Conservation (phyloP, 768 basidiomycete genomes). For the Paxillus involutus region DNA sequence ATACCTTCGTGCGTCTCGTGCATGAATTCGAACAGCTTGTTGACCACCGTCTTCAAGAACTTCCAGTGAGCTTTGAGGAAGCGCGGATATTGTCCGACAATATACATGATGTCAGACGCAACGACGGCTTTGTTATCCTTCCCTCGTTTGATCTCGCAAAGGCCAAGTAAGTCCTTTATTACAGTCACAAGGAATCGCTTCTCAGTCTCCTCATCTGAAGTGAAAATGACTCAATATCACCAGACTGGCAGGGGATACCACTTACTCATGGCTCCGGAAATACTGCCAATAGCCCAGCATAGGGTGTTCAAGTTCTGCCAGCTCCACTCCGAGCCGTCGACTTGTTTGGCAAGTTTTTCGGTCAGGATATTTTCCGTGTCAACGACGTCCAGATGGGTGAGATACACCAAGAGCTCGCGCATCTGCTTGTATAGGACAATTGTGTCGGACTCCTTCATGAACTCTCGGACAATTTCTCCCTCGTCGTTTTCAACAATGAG, state of each 20-base stretch:
- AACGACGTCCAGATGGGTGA: constrained; percentile 93
- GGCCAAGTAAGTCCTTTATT: constrained; percentile 96
- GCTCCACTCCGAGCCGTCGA: constrained; percentile 97
- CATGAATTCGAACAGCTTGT: constrained; percentile 99
- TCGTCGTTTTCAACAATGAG: constrained; percentile 99
- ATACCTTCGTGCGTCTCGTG: constrained; percentile 97
- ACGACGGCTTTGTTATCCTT: constrained; percentile 99
- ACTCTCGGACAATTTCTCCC: constrained; percentile 98
- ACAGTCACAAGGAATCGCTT: constrained; percentile 99
- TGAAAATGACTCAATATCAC: not conserved
- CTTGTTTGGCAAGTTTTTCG: constrained; percentile 96
- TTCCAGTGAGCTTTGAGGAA: constrained; percentile 99
- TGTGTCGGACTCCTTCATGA: constrained; percentile 98
- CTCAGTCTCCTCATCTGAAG: constrained; percentile 93
- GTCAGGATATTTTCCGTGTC: constrained; percentile 98
- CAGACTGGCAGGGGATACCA: constrained; percentile 14
- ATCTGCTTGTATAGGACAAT: constrained; percentile 99
- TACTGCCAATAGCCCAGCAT: constrained; percentile 99
- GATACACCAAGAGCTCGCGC: constrained; percentile 96
- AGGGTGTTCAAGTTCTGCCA: constrained; percentile 99
- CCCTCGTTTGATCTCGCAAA: constrained; percentile 97
- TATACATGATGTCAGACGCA: constrained; percentile 96
- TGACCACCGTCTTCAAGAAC: constrained; percentile 99
- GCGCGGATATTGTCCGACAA: constrained; percentile 98
- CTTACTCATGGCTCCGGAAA: constrained; percentile 98